A percentile compares a stretch with the other conserved stretches of the same genome.
Evolutionary conservation across 495 filamentous ascomycete genomes (phyloP).

Genomic region (Staphylotrichum longicolle): DNA sequence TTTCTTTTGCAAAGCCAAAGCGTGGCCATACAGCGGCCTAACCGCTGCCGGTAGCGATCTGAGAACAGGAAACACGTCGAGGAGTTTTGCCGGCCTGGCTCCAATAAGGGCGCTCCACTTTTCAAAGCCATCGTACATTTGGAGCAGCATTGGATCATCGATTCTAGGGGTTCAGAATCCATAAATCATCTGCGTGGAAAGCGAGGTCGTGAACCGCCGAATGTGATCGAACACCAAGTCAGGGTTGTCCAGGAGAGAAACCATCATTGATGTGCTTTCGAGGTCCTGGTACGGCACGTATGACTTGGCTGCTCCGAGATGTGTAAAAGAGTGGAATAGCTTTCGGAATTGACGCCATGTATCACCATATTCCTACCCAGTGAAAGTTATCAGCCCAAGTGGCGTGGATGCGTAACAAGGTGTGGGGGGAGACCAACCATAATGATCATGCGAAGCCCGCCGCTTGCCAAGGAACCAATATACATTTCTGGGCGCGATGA

Average conservation of each 20-base stretch:
- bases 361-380: neutral
- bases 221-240: neutral
- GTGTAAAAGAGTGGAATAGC: neutral
- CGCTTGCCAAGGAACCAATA: neutral
- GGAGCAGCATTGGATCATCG: neutral
- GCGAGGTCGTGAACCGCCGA: neutral
- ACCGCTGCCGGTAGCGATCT: neutral
- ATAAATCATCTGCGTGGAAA: neutral
- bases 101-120: neutral
- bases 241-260: neutral
- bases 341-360: neutral
- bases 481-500: neutral
- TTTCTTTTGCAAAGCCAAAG: neutral
- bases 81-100: neutral
- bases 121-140: neutral
- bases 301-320: neutral
- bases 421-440: neutral
- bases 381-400: neutral
- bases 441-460: neutral
- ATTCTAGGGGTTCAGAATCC: neutral
- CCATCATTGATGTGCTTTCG: neutral
- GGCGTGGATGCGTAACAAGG: too few relatives aligned
- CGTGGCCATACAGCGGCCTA: neutral
- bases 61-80: neutral
- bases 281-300: neutral